A percentile compares a stretch with the other conserved stretches of the same genome.
These are phyloP conservation scores for Colletotrichum lini DNA, from an alignment of 2,329 filamentous ascomycete genomes.

Conservation along the genomic window DNA sequence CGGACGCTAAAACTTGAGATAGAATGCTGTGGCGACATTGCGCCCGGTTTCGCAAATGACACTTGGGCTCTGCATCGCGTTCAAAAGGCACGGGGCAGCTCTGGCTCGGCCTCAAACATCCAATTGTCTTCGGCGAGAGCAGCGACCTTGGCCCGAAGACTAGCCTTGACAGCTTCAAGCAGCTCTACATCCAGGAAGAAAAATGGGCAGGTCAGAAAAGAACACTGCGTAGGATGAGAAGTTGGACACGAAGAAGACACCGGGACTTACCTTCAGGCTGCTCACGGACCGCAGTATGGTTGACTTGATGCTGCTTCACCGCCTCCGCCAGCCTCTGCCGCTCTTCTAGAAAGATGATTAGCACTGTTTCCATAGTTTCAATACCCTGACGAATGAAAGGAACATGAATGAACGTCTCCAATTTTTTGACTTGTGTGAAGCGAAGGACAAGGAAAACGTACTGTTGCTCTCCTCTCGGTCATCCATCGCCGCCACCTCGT, in stretches of 20 bases:
- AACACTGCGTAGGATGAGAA: background rate
- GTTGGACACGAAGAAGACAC: background rate
- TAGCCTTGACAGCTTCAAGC: constrained; percentile 77
- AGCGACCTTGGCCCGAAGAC: constrained; percentile 79
- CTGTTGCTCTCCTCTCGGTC: constrained; percentile 71
- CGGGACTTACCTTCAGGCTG: constrained; percentile 62
- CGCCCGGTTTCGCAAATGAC: constrained; percentile 42
- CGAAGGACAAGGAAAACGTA: constrained; percentile 48
- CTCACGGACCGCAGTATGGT: constrained; percentile 68
- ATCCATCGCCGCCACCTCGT: constrained; percentile 68
- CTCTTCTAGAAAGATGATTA: constrained; percentile 61
- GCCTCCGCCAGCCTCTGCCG: constrained; percentile 72
- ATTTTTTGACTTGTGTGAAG: background rate
- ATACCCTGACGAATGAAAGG: constrained; percentile 43
- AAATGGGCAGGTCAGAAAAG: constrained; percentile 35
- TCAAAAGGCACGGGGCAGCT: constrained; percentile 59
- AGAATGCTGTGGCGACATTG: background rate
- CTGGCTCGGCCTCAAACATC: constrained; percentile 85
- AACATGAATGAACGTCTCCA: background rate
- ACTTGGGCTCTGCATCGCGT: constrained; percentile 23
- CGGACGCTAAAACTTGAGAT: constrained; percentile 9
- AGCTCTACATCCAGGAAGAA: constrained; percentile 67
- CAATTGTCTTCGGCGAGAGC: constrained; percentile 87
- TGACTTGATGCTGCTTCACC: constrained; percentile 72
- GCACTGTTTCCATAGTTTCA: constrained; percentile 45